Base-by-base conservation (phyloP, 2,329 filamentous ascomycete species). In the Trichoderma sp. region DNA sequence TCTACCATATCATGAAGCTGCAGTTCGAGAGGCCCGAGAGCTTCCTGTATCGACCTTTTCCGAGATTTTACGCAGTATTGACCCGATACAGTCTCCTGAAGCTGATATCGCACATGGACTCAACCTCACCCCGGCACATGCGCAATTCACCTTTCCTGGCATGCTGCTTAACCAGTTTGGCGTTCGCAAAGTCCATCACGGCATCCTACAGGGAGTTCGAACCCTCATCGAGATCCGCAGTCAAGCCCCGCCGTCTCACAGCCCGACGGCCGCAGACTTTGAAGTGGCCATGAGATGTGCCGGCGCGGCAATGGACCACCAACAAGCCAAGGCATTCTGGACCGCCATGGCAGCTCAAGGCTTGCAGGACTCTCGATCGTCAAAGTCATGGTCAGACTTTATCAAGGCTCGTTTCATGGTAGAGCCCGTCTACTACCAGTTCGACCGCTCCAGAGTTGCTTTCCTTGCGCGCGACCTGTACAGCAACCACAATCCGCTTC, bases 51-150 rank as follows among this genome's bases (percentile, higher is more conserved):
- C 85, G 1, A 85, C 85, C 1, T 90, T 94, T 76, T 88, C 89
- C 1, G 89, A 92, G 73, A 85, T 92, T 11, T 78, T 95, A 34
- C 85, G 86, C 39, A 83, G 85, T 6, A 79, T 94, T 9, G 89
- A 92, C 71, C 91, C 92, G 0, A 76, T 87, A 5, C 76, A 79
- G 26, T 80, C 89, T 20, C 77, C 80, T 23, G 79, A 85, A 13
- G 77, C 88, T 23, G 90, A 91, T 77, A 78, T 84, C 4, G 80
- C 81, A 12, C 77, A 84, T 43, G 81, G 83, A 17, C 73, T 85
- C 20, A 73, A 76, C 17, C 78, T 87, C 66, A 74, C 79, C 4
- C 71, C 75, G 15, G 85, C 79, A 74, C 85, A 82, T 76, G 81
- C 79, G 7, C 78, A 82, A 34, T 79, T 80, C 68, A 82, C 83